These are phyloP conservation scores for Fusarium floridanum DNA, from an alignment of 2,329 filamentous ascomycete genomes.

Conservation along the genomic window DNA sequence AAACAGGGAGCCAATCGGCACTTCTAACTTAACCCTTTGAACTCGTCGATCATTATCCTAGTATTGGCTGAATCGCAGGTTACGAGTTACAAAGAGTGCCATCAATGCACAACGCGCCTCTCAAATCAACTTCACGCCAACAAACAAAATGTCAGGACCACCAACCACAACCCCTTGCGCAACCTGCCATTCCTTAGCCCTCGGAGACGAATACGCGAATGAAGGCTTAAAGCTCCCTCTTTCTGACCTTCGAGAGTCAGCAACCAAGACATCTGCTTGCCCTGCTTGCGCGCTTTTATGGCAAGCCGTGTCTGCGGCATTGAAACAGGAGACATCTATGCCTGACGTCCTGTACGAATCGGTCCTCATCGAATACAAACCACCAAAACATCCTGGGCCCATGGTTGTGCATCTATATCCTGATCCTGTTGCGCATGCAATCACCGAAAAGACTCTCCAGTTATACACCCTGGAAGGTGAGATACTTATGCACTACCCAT, in stretches of 20 bases:
- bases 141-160: neutral
- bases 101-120: too few species aligned
- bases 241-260: neutral
- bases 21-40: too few species aligned
- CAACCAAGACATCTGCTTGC: neutral
- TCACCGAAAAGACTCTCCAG: neutral
- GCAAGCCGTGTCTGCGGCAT: neutral
- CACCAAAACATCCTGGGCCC: neutral
- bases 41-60: too few species aligned
- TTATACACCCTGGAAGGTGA: neutral
- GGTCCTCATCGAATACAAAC: neutral
- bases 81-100: too few species aligned
- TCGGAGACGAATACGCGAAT: neutral
- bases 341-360: neutral
- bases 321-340: neutral
- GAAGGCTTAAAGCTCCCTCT: neutral
- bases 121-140: too few species aligned
- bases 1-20: too few species aligned
- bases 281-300: neutral
- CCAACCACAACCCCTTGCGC: neutral
- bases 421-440: neutral
- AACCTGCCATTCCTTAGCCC: neutral
- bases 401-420: neutral
- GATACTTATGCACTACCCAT: neutral
- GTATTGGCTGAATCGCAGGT: too few species aligned